phyloP scores from a whole-genome alignment of 1,284 basidiomycete species.

The Macrocystidia cucumis region DNA sequence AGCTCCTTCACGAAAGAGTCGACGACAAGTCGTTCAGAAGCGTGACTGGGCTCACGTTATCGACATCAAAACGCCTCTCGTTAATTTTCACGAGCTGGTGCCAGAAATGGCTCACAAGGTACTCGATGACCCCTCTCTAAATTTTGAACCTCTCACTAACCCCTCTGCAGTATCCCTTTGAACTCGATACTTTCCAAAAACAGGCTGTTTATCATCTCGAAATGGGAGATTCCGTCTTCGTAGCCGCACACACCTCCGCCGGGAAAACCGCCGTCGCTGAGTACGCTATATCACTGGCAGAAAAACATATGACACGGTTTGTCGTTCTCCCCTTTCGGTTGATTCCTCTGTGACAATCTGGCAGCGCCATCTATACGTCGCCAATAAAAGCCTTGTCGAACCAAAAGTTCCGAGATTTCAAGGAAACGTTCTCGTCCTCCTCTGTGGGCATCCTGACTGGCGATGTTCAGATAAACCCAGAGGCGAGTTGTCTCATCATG shows the following conservation, averaged over 20 bases:
- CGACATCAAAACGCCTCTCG: slow-evolving; percentile 85
- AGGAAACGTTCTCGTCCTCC: slow-evolving; percentile 87
- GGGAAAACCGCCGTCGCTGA: slow-evolving; percentile 99
- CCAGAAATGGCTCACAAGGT: slow-evolving; percentile 89
- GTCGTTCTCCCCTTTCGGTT: slow-evolving; percentile 12
- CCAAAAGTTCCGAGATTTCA: slow-evolving; percentile 99
- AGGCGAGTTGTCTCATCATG: slow-evolving; percentile 96
- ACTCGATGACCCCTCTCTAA: slow-evolving; percentile 6
- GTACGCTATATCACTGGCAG: slow-evolving; percentile 95
- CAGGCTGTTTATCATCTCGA: slow-evolving; percentile 98
- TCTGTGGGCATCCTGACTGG: slow-evolving; percentile 97
- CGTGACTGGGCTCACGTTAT: slow-evolving; percentile 98
- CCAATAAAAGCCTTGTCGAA: slow-evolving; percentile 99
- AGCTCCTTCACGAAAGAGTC: slow-evolving; percentile 27
- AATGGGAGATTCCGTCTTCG: slow-evolving; percentile 96
- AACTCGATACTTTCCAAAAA: slow-evolving; percentile 71
- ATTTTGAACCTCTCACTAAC: slow-evolving; percentile 1
- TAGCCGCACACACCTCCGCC: slow-evolving; percentile 98
- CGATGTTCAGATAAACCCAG: slow-evolving; percentile 98
- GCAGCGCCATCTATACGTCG: slow-evolving; percentile 95
- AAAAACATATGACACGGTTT: slow-evolving; percentile 97
- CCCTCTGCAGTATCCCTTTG: slow-evolving; percentile 29
- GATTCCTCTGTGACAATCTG: slow-evolving; percentile 4
- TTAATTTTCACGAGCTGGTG: slow-evolving; percentile 84
- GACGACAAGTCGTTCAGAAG: slow-evolving; percentile 52